phyloP scores from a whole-genome alignment of 306 rosid genomes.

The Corylus americana region DNA sequence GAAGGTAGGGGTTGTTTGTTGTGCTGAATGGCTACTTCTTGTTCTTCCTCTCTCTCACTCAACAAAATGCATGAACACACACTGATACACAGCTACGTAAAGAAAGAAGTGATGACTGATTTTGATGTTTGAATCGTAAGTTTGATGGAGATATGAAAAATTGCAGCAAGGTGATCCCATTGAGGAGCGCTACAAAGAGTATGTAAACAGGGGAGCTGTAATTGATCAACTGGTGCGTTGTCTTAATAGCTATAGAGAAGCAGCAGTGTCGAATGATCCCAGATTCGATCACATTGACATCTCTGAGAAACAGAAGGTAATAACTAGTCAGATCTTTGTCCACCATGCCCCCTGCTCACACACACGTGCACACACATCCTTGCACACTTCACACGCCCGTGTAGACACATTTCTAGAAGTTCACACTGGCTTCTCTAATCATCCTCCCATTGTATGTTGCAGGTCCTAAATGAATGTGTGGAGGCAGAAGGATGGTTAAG shows the following conservation, averaged over 20 bases:
- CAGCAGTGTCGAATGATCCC: slow-evolving; percentile 67
- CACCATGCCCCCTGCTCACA: not conserved
- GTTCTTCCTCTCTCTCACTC: not conserved
- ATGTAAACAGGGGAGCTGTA: slow-evolving; percentile 63
- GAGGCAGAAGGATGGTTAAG: slow-evolving; percentile 91
- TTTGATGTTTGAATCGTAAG: slow-evolving; percentile 11
- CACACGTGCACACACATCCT: no score
- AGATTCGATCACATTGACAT: slow-evolving; percentile 87
- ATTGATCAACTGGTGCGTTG: slow-evolving; percentile 61
- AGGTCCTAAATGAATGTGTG: slow-evolving; percentile 81
- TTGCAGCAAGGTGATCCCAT: slow-evolving; percentile 94
- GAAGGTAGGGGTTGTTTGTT: slow-evolving; percentile 44
- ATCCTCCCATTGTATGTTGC: not conserved
- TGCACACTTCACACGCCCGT: not conserved
- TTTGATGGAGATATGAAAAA: slow-evolving; percentile 4
- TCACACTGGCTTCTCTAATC: not conserved
- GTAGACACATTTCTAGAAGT: not conserved
- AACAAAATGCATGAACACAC: not conserved
- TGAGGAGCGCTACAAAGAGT: slow-evolving; percentile 78
- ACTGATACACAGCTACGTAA: not conserved
- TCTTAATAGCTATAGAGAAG: slow-evolving; percentile 77
- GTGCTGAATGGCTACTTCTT: not conserved
- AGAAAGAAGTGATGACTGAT: not conserved
- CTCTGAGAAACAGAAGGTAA: slow-evolving; percentile 77
- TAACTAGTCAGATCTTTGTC: not conserved